Conservation (phyloP, 108 stramenopile genomes). For the Nitzschia putrida region DNA sequence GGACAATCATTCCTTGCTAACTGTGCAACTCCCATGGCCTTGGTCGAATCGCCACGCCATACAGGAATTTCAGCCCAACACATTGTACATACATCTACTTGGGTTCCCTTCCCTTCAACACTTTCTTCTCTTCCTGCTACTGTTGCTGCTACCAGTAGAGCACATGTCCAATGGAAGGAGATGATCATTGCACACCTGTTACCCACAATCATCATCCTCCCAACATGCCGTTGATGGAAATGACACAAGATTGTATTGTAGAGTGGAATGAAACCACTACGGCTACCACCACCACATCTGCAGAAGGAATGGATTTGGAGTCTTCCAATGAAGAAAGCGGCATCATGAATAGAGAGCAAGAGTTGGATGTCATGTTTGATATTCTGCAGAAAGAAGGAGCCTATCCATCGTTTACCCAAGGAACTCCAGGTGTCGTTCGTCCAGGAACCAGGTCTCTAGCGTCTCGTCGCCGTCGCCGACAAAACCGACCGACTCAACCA, state of each 20-base stretch:
- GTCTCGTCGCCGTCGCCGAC: conserved; percentile 21
- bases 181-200: too few species aligned
- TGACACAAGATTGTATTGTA: conserved; percentile 42
- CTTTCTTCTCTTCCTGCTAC: too few species aligned
- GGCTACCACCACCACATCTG: not conserved
- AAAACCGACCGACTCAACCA: not conserved
- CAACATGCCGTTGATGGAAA: conserved; percentile 15
- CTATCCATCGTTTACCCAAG: not conserved
- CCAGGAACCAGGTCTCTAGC: conserved; percentile 14
- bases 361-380: conserved; percentile 25
- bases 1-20: too few species aligned
- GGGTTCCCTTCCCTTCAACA: too few species aligned
- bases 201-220: not conserved
- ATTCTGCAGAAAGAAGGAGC: conserved; percentile 9
- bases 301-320: not conserved
- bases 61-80: too few species aligned
- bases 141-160: too few species aligned
- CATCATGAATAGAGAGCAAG: not conserved
- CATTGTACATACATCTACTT: too few species aligned
- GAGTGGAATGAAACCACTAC: conserved; percentile 37
- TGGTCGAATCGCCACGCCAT: too few species aligned
- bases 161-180: too few species aligned
- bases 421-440: not conserved
- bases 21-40: too few species aligned
- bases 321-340: not conserved